Evolutionary conservation across 2,329 filamentous ascomycete species (phyloP).

Genomic region (Teratosphaeria nubilosa): DNA sequence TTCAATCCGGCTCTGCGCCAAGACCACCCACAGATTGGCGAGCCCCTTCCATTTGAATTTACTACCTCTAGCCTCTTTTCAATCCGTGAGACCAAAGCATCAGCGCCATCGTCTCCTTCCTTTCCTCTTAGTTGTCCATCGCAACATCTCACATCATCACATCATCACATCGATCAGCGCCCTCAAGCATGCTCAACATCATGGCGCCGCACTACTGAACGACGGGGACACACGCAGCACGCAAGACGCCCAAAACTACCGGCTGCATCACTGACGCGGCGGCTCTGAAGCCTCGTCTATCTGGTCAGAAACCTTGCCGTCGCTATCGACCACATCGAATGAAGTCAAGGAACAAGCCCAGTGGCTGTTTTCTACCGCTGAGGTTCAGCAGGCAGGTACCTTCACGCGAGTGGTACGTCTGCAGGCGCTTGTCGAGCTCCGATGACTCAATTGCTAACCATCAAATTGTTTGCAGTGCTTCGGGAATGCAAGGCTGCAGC

Average conservation of each 20-base stretch:
- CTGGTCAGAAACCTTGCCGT: too few relatives aligned
- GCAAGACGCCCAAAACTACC: not conserved
- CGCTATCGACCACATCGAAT: too few relatives aligned
- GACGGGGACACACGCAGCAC: not conserved
- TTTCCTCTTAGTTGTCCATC: not conserved
- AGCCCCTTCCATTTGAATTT: not conserved
- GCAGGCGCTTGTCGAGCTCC: not conserved
- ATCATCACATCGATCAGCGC: not conserved
- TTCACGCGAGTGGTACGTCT: not conserved
- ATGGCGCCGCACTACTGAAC: not conserved
- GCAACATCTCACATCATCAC: not conserved
- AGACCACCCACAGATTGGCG: not conserved
- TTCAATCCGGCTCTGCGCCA: not conserved
- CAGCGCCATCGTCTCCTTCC: not conserved
- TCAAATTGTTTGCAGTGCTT: not conserved
- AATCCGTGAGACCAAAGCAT: not conserved
- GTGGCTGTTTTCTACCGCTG: not conserved
- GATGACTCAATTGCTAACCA: not conserved
- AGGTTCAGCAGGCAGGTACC: not conserved
- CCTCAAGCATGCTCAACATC: not conserved
- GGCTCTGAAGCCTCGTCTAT: too few relatives aligned
- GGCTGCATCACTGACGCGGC: not conserved
- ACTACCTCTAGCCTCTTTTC: not conserved
- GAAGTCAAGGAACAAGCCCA: too few relatives aligned
- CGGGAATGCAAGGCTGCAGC: not conserved